phyloP scores from a whole-genome alignment of 345 rosid species.

The Citrus medica region DNA sequence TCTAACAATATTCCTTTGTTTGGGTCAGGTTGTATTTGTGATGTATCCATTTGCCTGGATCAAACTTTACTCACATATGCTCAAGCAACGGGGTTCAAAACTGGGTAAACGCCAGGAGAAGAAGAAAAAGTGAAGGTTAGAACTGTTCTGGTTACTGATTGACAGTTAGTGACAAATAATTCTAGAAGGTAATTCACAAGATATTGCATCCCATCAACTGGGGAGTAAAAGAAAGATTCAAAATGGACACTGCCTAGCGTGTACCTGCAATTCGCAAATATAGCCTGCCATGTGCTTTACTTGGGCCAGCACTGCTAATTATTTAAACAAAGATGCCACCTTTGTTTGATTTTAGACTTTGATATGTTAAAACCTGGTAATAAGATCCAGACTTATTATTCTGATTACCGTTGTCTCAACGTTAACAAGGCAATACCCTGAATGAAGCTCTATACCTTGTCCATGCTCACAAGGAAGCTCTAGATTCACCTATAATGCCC shows the following conservation, averaged over 20 bases:
- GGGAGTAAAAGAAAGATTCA: neutral
- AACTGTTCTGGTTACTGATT: neutral
- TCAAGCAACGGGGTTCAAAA: slow-evolving; percentile 68
- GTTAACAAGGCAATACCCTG: neutral
- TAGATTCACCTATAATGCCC: neutral
- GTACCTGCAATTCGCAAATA: neutral
- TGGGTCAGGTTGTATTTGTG: slow-evolving; percentile 52
- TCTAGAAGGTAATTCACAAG: neutral
- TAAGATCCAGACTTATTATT: neutral
- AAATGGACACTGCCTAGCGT: neutral
- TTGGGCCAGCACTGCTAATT: neutral
- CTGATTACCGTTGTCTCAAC: neutral
- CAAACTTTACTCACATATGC: slow-evolving; percentile 66
- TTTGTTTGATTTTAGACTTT: neutral
- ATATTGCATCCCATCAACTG: neutral
- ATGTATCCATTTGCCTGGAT: slow-evolving; percentile 75
- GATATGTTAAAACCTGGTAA: neutral
- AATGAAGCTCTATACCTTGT: neutral
- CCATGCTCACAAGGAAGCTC: neutral
- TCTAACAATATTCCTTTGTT: slow-evolving; percentile 4
- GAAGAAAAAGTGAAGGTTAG: slow-evolving; percentile 41
- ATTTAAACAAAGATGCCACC: neutral
- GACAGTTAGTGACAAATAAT: neutral
- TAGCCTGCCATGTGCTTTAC: neutral
- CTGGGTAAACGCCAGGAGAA: slow-evolving; percentile 47